Base-by-base conservation (phyloP, 1,284 basidiomycete genomes). In the Cryptococcus sp. region DNA sequence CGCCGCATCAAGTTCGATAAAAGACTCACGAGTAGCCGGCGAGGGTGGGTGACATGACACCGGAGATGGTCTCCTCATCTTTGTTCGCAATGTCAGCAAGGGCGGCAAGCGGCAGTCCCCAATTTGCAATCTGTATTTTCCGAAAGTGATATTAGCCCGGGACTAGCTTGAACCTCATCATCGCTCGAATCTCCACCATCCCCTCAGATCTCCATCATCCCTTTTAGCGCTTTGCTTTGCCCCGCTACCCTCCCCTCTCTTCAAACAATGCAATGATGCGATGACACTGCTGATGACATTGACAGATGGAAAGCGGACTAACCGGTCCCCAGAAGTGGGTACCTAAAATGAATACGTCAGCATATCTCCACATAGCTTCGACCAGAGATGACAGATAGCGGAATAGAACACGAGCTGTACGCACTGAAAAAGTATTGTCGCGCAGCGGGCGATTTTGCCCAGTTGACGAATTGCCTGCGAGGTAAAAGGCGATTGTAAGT, bases 291-390 rank as follows among this genome's bases (percentile, higher is more conserved):
- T 35, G 31, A 35, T 35, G 10, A 13, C 7, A 35, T 35, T 13
- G 13, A 35, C 7, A 10, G 8, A 40, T 38, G n/a, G 45, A 41
- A 54, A 41, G 35, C 20, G 35, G 45, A 86, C 90, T 75, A 62
- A 93, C 91, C 63, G 91, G 91, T 70, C 92, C 92, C 91, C 92
- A 95, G 83, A 95, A 95, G 79, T 95, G 92, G 61, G 92, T 95
- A 76, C 91, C 91, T 94, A 56, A 11, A 40, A 20, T 20, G 17
- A 38, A 54, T 54, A 25, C n/a, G 15, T 50, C 35, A 54, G 22
- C 31, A 35, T 13, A 35, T 10, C 31, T 35, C 13, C 31, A 8
- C 46, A 54, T 22, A 23, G 39, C 38, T 35, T 46, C 42, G 49
- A 59, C 48, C n/a, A 17, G 22, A 51, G 40, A 20, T 11, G 20